Conservation (phyloP, 352 stramenopile genomes). For the Phytophthora fragariae region DNA sequence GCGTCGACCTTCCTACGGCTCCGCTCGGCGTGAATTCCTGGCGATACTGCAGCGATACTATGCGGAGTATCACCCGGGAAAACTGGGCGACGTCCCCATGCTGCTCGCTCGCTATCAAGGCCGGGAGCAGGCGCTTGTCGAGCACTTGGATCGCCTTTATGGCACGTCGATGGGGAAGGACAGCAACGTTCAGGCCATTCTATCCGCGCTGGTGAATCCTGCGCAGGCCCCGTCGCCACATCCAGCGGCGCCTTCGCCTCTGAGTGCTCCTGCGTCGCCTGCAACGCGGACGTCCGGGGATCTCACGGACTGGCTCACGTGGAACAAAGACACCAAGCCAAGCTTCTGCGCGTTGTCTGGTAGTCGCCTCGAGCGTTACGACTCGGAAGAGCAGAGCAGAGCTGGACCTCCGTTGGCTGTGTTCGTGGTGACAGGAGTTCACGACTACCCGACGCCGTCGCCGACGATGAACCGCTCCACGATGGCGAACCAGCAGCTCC, state of each 20-base stretch:
- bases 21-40: constrained; percentile 35
- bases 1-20: constrained; percentile 19
- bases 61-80: constrained; percentile 63
- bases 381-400: constrained; percentile 49
- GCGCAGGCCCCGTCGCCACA: neutral
- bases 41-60: constrained; percentile 63
- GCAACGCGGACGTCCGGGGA: constrained; percentile 20
- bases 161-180: constrained; percentile 53
- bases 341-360: constrained; percentile 59
- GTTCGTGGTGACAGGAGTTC: constrained; percentile 54
- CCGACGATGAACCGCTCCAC: constrained; percentile 35
- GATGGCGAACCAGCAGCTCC: constrained; percentile 20
- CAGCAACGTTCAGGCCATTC: constrained; percentile 35
- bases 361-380: constrained; percentile 62
- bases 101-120: constrained; percentile 55
- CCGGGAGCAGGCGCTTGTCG: constrained; percentile 60
- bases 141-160: constrained; percentile 79
- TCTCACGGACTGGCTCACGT: constrained; percentile 47
- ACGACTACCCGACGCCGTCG: constrained; percentile 49
- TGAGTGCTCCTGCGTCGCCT: constrained; percentile 40
- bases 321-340: constrained; percentile 37
- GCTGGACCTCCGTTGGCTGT: constrained; percentile 45
- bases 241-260: neutral
- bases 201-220: constrained; percentile 31
- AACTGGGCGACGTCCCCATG: constrained; percentile 67